Conservation (phyloP, 129 eudicot genomes). For the Artemisia annua region DNA sequence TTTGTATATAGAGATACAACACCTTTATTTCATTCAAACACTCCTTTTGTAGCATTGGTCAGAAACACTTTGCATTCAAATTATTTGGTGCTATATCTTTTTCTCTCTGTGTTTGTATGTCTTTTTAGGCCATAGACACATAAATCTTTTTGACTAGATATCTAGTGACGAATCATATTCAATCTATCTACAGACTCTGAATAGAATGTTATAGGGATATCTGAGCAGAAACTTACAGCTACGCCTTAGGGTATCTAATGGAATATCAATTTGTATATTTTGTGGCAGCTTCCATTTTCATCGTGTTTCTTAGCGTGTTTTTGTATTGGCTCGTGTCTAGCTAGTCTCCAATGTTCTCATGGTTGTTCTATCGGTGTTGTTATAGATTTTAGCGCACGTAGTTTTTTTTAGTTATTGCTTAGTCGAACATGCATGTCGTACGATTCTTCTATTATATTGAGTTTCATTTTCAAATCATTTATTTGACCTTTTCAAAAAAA, state of each 20-base stretch:
- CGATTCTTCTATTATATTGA: too few species aligned
- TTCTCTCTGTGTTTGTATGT: slow-evolving; percentile 34
- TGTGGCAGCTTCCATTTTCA: too few species aligned
- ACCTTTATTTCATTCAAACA: slow-evolving; percentile 59
- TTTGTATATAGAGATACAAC: background rate
- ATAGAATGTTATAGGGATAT: slow-evolving; percentile 21
- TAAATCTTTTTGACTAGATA: slow-evolving; percentile 62
- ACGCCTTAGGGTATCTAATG: background rate
- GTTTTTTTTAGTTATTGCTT: too few species aligned
- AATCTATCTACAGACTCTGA: slow-evolving; percentile 13
- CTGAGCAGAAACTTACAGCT: slow-evolving; percentile 16
- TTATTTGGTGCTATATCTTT: slow-evolving; percentile 59
- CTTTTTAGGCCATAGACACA: slow-evolving; percentile 69
- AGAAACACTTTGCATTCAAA: slow-evolving; percentile 63
- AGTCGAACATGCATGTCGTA: too few species aligned
- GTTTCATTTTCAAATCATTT: too few species aligned
- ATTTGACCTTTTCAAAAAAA: too few species aligned
- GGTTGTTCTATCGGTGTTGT: too few species aligned
- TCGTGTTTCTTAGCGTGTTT: too few species aligned
- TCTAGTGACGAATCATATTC: slow-evolving; percentile 31
- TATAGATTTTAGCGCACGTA: too few species aligned
- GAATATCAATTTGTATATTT: too few species aligned
- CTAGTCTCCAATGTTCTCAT: too few species aligned
- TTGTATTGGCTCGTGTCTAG: too few species aligned
- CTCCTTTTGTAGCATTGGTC: slow-evolving; percentile 67